Evolutionary conservation across 2,329 filamentous ascomycete species (phyloP).

Genomic region (Fusarium concolor): DNA sequence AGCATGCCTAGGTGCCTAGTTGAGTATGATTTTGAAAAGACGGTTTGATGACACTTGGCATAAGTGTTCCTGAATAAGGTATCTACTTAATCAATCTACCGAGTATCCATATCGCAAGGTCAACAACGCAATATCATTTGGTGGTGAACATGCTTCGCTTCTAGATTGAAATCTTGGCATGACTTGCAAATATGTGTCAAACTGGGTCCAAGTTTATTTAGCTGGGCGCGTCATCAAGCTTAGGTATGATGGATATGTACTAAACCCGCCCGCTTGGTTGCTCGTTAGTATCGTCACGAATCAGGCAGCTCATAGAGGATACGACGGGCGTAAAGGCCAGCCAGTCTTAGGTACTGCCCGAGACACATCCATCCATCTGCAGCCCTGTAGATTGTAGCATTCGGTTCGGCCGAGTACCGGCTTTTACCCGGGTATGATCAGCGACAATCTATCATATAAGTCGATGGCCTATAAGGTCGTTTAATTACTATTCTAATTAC

Average conservation of each 20-base stretch:
- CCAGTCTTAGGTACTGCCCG: not conserved
- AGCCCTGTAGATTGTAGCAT: slow-evolving; percentile 15
- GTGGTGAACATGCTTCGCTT: not conserved
- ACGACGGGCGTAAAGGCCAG: slow-evolving; percentile 14
- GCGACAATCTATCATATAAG: not conserved
- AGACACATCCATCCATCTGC: slow-evolving; percentile 8
- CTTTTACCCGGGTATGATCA: slow-evolving; percentile 6
- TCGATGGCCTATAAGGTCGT: not conserved
- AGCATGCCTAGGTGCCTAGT: no score
- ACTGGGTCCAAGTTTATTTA: not conserved
- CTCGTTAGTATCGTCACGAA: slow-evolving; percentile 21
- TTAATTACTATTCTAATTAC: not conserved
- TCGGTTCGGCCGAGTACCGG: slow-evolving; percentile 38
- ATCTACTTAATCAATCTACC: not conserved
- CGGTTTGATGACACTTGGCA: slow-evolving; percentile 8
- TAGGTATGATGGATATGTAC: not conserved
- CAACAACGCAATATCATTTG: not conserved
- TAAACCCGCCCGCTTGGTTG: not conserved
- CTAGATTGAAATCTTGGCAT: not conserved
- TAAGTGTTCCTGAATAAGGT: not conserved
- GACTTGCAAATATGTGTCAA: not conserved
- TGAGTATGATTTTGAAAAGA: no score
- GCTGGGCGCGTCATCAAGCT: slow-evolving; percentile 11
- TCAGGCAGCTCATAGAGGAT: slow-evolving; percentile 22
- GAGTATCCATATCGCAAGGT: not conserved